Conservation (phyloP, 2,329 filamentous ascomycete species). For the Aspergillus piperis region DNA sequence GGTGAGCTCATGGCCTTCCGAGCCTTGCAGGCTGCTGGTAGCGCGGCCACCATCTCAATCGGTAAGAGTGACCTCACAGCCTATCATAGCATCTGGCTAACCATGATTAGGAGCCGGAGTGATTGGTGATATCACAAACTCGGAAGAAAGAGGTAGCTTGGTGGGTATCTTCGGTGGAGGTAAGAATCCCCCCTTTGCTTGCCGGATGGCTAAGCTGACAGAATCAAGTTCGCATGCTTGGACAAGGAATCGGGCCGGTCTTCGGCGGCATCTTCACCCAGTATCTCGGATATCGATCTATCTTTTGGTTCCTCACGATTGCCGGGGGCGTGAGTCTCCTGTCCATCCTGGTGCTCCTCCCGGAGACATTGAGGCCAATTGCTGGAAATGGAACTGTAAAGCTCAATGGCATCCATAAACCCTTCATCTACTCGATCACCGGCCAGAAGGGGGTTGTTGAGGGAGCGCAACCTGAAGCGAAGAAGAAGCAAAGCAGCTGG, state of each 20-base stretch:
- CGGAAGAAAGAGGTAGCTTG: conserved; percentile 42
- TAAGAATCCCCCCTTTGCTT: conserved; percentile 19
- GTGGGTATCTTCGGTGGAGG: conserved; percentile 43
- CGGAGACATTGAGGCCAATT: conserved; percentile 44
- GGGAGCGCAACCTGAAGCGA: conserved; percentile 20
- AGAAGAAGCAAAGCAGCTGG: conserved; percentile 27
- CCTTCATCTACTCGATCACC: conserved; percentile 36
- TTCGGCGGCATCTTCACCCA: conserved; percentile 42
- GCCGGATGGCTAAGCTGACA: conserved; percentile 9
- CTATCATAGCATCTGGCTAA: conserved; percentile 8
- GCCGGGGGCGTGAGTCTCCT: conserved; percentile 38
- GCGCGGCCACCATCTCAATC: conserved; percentile 52
- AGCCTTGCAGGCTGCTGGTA: conserved; percentile 52
- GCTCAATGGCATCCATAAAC: conserved; percentile 44
- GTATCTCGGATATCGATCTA: conserved; percentile 41
- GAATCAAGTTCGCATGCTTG: conserved; percentile 42
- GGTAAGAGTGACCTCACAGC: conserved; percentile 28
- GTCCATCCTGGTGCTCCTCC: conserved; percentile 44
- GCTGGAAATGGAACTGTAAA: conserved; percentile 44
- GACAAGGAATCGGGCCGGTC: conserved; percentile 50
- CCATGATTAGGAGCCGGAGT: conserved; percentile 39
- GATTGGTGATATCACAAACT: conserved; percentile 44
- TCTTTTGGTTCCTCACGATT: conserved; percentile 47
- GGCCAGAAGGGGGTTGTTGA: conserved; percentile 15
- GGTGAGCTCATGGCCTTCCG: conserved; percentile 48